Evolutionary conservation across 768 basidiomycete genomes (phyloP).

Genomic region (Lentinula lateritia): DNA sequence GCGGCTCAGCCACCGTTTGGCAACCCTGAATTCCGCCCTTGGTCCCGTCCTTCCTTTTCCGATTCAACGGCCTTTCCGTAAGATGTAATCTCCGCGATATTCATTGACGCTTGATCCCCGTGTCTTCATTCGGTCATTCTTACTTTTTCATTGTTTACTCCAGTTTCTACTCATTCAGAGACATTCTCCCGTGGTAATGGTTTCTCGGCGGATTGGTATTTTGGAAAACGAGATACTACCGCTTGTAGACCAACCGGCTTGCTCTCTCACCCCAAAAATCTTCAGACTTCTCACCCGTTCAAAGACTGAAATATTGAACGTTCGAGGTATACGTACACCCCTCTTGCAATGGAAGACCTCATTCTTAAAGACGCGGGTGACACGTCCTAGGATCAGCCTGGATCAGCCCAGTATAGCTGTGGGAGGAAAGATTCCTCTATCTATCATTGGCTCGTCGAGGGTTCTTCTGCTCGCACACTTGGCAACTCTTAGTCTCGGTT

Average conservation of each 20-base stretch:
- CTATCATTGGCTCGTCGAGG: not conserved
- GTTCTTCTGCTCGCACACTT: not conserved
- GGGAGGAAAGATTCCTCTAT: not conserved
- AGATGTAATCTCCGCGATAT: not conserved
- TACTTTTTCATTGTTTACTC: not conserved
- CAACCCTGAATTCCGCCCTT: not conserved
- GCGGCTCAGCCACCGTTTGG: not conserved
- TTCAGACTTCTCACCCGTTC: not conserved
- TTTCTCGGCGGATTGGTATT: not conserved
- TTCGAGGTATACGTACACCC: not conserved
- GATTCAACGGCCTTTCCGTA: not conserved
- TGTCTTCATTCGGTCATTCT: not conserved
- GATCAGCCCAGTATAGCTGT: not conserved
- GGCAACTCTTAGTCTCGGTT: not conserved
- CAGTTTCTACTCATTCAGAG: too few species aligned
- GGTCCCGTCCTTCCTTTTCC: not conserved
- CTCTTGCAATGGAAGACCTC: not conserved
- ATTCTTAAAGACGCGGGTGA: too few species aligned
- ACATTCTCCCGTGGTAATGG: not conserved
- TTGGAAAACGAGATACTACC: too few species aligned
- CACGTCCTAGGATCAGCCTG: not conserved
- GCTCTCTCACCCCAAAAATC: not conserved
- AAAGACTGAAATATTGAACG: not conserved
- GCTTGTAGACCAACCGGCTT: too few species aligned
- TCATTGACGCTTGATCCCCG: constrained; percentile 1